Evolutionary conservation across 768 basidiomycete species (phyloP).

Genomic region (Macrolepiota fuliginosa): DNA sequence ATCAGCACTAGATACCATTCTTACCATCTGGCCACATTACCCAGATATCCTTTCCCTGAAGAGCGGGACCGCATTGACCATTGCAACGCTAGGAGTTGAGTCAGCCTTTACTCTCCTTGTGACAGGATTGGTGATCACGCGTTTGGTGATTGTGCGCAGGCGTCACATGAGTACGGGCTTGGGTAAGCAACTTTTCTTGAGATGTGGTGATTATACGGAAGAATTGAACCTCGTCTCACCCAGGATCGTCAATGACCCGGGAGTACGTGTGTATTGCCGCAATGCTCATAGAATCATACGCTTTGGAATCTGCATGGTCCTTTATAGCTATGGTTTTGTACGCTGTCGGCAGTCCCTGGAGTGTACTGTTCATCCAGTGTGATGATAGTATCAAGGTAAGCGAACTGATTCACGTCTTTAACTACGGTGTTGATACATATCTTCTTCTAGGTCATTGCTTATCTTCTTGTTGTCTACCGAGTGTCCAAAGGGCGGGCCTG

Average conservation of each 20-base stretch:
- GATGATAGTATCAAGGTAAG: conserved; percentile 1
- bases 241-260: not conserved
- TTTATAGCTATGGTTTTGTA: not conserved
- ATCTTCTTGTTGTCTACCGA: not conserved
- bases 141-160: not conserved
- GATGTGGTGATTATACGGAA: no score
- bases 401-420: no score
- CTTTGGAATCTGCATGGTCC: conserved; percentile 4
- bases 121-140: not conserved
- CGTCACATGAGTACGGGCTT: not conserved
- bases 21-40: not conserved
- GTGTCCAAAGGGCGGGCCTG: not conserved
- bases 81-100: not conserved
- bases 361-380: not conserved
- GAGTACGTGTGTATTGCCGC: not conserved
- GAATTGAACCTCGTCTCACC: not conserved
- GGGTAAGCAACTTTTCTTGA: not conserved
- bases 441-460: not conserved
- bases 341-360: not conserved
- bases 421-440: no score
- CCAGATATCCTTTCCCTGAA: not conserved
- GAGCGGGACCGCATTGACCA: not conserved
- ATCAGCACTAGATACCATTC: not conserved
- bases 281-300: conserved; percentile 1
- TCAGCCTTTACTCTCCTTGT: not conserved